Percentiles rank a stretch among this genome's conserved stretches.
Evolutionary conservation across 257 asterid species (phyloP).

Genomic region (Solanum paucissectum): DNA sequence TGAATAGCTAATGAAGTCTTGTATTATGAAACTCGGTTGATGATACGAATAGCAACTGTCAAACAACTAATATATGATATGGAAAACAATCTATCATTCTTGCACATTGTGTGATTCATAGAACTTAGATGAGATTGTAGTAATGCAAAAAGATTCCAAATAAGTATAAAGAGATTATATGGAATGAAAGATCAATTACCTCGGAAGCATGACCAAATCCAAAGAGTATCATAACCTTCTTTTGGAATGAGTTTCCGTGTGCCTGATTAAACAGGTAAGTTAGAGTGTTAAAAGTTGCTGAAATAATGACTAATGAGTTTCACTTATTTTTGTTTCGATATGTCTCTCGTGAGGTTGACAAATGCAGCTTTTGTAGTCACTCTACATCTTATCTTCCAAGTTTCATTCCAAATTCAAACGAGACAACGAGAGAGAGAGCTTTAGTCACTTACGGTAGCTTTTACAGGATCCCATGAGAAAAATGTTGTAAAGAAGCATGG

Average conservation of each 20-base stretch:
- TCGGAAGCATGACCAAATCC: conserved; percentile 58
- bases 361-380: neutral
- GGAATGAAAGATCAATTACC: conserved; percentile 27
- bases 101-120: neutral
- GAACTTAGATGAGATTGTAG: neutral
- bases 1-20: neutral
- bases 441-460: conserved; percentile 62
- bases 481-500: conserved; percentile 89
- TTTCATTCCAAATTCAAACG: neutral
- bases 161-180: neutral
- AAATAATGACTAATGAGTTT: neutral
- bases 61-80: neutral
- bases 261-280: conserved; percentile 31
- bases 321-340: neutral
- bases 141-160: neutral
- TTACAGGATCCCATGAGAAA: conserved; percentile 93
- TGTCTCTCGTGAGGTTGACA: neutral
- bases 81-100: neutral
- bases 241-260: conserved; percentile 91
- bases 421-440: neutral
- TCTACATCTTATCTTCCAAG: neutral
- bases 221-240: conserved; percentile 78
- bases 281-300: neutral
- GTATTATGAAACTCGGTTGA: neutral
- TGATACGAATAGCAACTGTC: neutral